Evolutionary conservation across 1,139 yeast species (phyloP).

Genomic region (Pichia sp.): DNA sequence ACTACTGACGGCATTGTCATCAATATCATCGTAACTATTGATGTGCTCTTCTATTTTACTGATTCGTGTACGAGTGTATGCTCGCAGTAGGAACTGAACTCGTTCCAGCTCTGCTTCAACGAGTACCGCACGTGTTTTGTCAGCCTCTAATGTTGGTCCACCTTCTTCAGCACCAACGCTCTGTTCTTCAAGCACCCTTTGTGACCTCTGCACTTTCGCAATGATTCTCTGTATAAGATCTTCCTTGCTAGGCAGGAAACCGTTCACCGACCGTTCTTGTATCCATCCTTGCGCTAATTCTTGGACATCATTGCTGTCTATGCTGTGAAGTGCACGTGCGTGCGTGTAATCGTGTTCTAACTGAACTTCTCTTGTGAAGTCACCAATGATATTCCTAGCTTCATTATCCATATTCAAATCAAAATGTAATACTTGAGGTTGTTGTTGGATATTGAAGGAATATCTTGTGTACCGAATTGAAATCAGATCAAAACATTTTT

Average conservation of each 20-base stretch:
- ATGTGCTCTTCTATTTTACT: slow-evolving; percentile 48
- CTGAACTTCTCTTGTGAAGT: neutral
- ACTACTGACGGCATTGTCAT: too few species aligned
- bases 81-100: slow-evolving; percentile 67
- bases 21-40: neutral
- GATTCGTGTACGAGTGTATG: slow-evolving; percentile 73
- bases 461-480: too few species aligned
- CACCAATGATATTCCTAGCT: neutral
- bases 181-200: slow-evolving; percentile 33
- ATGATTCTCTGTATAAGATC: slow-evolving; percentile 51
- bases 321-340: neutral
- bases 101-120: slow-evolving; percentile 91
- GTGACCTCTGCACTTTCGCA: slow-evolving; percentile 48
- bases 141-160: slow-evolving; percentile 41
- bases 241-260: slow-evolving; percentile 63
- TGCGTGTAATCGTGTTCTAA: neutral
- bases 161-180: slow-evolving; percentile 33
- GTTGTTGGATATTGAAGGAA: too few species aligned
- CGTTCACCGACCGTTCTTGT: slow-evolving; percentile 81
- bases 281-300: slow-evolving; percentile 52
- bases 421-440: neutral
- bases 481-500: too few species aligned
- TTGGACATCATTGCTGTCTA: neutral
- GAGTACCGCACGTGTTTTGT: slow-evolving; percentile 71
- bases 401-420: neutral